Evolutionary conservation across 139 green algal species (phyloP), one percentile per base, ranked within the genome.

Genomic region (Asterochloris sp.): DNA sequence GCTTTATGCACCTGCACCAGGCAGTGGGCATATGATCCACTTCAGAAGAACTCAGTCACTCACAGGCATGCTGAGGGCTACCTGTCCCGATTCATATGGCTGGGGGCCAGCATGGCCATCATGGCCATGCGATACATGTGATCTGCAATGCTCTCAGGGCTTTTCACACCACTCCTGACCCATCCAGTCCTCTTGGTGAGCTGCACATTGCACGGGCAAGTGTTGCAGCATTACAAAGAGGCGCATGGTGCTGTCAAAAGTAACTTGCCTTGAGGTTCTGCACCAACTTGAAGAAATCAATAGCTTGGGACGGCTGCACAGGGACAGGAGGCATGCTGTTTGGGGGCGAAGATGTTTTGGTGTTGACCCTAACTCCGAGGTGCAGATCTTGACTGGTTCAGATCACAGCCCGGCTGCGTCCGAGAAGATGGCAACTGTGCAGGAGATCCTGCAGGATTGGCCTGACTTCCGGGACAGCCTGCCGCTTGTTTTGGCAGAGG

Each of bases 41-140:
- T 54, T 54, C 38, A 10, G 38, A 54, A 54, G 38, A 54, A 54
- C 4, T 54, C 38, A 54, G 21, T 9, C n/a, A 77, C 66, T 71
- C 19, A 71, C 19, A 21, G 1, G 2, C 66, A 71, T 71, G 66
- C 11, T 69, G 21, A 17, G 10, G 0, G 10, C 16, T 17, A 89
- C 86, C 85, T 81, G 71, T 86, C 87, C 1, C 78, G 84, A 82
- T 94, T 91, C n/a, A 94, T 81, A 47, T 69, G 38, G 60, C 61
- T 67, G 12, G 61, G 67, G 14, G 27, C 54, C 1, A 98, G 82
- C 47, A 99, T 79, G 9, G 91, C 87, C 94, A 99, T 98, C 27
- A 98, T 82, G 16, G 88, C 84, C 96, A 98, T 98, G 28, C 96
- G 91, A 86, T 99, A 98, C 92, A 97, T 98, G 87, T 98, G 95